phyloP scores from a whole-genome alignment of 768 basidiomycete genomes.

The Auriscalpium orientale region DNA sequence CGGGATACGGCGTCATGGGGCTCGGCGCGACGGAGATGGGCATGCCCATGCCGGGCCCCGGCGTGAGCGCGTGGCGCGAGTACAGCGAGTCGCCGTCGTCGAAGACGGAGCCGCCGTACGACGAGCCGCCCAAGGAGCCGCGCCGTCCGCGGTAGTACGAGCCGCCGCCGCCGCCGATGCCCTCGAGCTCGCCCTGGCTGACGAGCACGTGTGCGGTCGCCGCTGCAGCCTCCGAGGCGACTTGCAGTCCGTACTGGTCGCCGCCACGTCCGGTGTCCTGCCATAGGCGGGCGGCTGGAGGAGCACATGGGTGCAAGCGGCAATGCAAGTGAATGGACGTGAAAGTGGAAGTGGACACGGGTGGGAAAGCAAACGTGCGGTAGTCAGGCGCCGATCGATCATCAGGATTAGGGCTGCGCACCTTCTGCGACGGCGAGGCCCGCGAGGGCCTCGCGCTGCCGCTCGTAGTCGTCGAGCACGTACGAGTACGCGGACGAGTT shows the following conservation, averaged over 20 bases:
- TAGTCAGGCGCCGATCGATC: no score
- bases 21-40: background rate
- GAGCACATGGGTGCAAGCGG: constrained; percentile 4
- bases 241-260: constrained; percentile 13
- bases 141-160: constrained; percentile 3
- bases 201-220: constrained; percentile 7
- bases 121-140: constrained; percentile 2
- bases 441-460: constrained; percentile 58
- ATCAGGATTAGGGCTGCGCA: constrained; percentile 16
- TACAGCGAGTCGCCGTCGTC: background rate
- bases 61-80: no score
- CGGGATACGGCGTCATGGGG: background rate
- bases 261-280: constrained; percentile 37
- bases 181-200: constrained; percentile 5
- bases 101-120: background rate
- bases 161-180: background rate
- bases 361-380: no score
- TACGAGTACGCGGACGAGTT: constrained; percentile 49
- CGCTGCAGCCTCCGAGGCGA: constrained; percentile 9
- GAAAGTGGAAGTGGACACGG: background rate
- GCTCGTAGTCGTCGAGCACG: constrained; percentile 46
- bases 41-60: no score
- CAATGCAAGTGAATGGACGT: background rate
- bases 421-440: constrained; percentile 71
- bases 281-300: constrained; percentile 48